A percentile compares a stretch with the other conserved stretches of the same genome.
These are phyloP conservation scores for Xylaria sp. DNA, from an alignment of 2,329 filamentous ascomycete genomes.

Conservation along the genomic window DNA sequence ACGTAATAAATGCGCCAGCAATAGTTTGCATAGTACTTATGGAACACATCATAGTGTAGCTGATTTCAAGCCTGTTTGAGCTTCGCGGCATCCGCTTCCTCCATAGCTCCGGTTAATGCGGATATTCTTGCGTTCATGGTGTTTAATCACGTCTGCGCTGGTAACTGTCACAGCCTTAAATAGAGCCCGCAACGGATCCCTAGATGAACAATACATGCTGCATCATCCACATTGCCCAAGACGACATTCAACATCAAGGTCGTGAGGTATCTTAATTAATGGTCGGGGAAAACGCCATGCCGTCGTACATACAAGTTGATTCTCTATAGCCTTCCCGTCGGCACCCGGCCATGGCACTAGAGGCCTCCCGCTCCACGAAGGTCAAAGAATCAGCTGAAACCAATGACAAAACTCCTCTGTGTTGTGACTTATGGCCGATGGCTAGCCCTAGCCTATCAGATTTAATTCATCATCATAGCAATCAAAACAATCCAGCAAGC, in stretches of 20 bases:
- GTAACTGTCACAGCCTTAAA: too few relatives aligned
- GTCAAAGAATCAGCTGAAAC: conserved; percentile 41
- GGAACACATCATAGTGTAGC: neutral
- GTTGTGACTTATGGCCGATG: conserved; percentile 22
- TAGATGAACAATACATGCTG: neutral
- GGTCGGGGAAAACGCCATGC: conserved; percentile 50
- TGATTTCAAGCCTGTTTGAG: neutral
- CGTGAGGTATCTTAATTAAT: conserved; percentile 51
- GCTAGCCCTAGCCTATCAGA: conserved; percentile 40
- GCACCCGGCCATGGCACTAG: conserved; percentile 29
- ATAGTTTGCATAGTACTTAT: too few relatives aligned
- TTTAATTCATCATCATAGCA: conserved; percentile 39
- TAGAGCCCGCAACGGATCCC: neutral
- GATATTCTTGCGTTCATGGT: too few relatives aligned
- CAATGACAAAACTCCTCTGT: conserved; percentile 29
- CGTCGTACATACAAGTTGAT: conserved; percentile 52
- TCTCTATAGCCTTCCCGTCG: conserved; percentile 32
- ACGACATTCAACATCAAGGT: conserved; percentile 19
- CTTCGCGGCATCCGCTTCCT: neutral
- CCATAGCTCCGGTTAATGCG: too few relatives aligned
- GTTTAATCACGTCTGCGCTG: neutral
- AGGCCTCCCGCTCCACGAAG: conserved; percentile 38
- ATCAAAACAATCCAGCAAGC: conserved; percentile 43
- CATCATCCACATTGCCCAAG: neutral
- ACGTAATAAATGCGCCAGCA: too few relatives aligned